phyloP scores from a whole-genome alignment of 169 alveolate species.

The Perkinsus olseni region DNA sequence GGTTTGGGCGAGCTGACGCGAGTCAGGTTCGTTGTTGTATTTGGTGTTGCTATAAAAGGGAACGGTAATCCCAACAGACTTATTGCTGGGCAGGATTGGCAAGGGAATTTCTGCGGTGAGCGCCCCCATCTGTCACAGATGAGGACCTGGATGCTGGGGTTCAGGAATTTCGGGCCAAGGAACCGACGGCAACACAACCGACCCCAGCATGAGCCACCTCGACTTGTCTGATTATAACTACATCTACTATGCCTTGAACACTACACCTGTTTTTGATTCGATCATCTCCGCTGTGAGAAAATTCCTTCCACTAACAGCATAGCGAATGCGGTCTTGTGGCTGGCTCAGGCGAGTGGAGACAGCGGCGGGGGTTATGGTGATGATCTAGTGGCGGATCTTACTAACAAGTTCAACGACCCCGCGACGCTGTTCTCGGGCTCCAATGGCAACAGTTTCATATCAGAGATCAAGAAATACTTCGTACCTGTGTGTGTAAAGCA shows the following conservation, averaged over 20 bases:
- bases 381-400: background rate
- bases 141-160: background rate
- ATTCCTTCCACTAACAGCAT: background rate
- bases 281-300: background rate
- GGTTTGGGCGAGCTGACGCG: background rate
- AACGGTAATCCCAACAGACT: slow-evolving; percentile 5
- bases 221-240: background rate
- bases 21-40: background rate
- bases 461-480: background rate
- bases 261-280: background rate
- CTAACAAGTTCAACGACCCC: background rate
- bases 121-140: background rate
- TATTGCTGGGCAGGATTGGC: slow-evolving; percentile 6
- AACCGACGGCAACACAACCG: background rate
- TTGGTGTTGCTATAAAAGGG: slow-evolving; percentile 3
- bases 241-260: slow-evolving; percentile 1
- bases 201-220: background rate
- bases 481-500: background rate
- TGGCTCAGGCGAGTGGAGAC: background rate
- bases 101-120: slow-evolving; percentile 1
- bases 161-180: slow-evolving; percentile 1
- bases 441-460: background rate
- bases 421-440: background rate
- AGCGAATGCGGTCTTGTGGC: background rate
- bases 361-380: background rate